Base-by-base conservation (phyloP, 2,329 filamentous ascomycete species). In the Colletotrichum salicis region DNA sequence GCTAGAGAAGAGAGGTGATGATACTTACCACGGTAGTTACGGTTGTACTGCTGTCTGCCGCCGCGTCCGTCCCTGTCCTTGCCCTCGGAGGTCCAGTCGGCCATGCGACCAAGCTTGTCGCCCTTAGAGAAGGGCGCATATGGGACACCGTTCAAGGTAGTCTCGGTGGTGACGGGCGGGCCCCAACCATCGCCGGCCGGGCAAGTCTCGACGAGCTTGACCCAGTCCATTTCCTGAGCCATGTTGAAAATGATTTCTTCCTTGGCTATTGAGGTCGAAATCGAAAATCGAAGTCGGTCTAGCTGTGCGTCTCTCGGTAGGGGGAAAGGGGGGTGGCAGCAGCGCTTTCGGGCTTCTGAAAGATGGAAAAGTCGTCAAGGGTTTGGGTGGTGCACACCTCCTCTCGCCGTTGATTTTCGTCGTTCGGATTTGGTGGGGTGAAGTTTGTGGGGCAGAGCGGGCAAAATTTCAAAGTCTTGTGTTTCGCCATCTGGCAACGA, bases 91-190 rank as follows among this genome's bases (percentile, higher is more conserved):
- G 95, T 97, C 96, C 96, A 99, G 87, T 99, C 96, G 73, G 96
- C 96, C 95, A 99, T 98, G 82, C 96, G 95, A 80, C 96, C 96
- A 72, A 99, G 88, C 89, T 98, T 98, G 87, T 99, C 96, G 82
- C 94, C 95, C 86, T 99, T 99, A 76, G 95, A 98, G 88, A 96
- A 99, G 73, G 96, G 96, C 78, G 96, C 96, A 83, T 98, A 99
- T 51, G 96, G 96, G 61, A 98, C 94, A 81, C 96, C 96, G 81
- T 97, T 92, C 79, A 98, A 90, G 74, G 94, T 97, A 75, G 94
- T 97, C 82, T 97, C 94, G 78, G 86, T 90, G 73, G 95, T 93
- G 76, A 93, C 90, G 73, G 93, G 83, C 65, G 96, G 96, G 72
- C 96, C 96, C 96, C 96, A 99, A 83, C 91, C 90, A 78, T 94